Evolutionary conservation across 2,329 filamentous ascomycete species (phyloP).

Genomic region (Penicillium sp.): DNA sequence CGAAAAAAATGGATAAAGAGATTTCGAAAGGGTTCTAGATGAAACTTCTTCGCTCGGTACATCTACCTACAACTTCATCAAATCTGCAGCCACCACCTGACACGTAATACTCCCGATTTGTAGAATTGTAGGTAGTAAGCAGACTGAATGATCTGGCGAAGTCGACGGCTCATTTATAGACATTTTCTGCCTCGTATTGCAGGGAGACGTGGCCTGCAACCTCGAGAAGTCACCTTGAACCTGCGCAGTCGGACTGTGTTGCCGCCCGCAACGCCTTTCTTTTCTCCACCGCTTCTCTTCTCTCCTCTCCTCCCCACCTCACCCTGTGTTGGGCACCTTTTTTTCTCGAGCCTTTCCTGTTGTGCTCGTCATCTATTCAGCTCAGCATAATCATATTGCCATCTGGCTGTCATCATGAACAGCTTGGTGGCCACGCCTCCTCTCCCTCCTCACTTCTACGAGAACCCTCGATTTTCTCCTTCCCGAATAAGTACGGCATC

Average conservation of each 20-base stretch:
- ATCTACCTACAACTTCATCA: background rate
- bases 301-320: constrained; percentile 25
- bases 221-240: constrained; percentile 19
- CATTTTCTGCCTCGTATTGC: background rate
- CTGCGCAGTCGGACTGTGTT: constrained; percentile 29
- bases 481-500: constrained; percentile 55
- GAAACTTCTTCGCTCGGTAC: background rate
- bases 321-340: constrained; percentile 18
- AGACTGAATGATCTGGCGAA: background rate
- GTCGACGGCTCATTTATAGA: background rate
- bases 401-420: constrained; percentile 55
- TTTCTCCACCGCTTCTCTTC: constrained; percentile 36
- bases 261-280: constrained; percentile 36
- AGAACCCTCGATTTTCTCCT: constrained; percentile 59
- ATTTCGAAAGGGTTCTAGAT: background rate
- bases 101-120: background rate
- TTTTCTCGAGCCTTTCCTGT: constrained; percentile 12
- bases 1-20: background rate
- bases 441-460: constrained; percentile 63
- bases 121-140: background rate
- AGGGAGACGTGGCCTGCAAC: constrained; percentile 8
- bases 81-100: background rate
- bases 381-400: constrained; percentile 16
- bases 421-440: constrained; percentile 58
- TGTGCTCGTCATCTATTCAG: constrained; percentile 1